Conservation (phyloP, 2,329 filamentous ascomycete genomes). For the Thelonectria blattea region DNA sequence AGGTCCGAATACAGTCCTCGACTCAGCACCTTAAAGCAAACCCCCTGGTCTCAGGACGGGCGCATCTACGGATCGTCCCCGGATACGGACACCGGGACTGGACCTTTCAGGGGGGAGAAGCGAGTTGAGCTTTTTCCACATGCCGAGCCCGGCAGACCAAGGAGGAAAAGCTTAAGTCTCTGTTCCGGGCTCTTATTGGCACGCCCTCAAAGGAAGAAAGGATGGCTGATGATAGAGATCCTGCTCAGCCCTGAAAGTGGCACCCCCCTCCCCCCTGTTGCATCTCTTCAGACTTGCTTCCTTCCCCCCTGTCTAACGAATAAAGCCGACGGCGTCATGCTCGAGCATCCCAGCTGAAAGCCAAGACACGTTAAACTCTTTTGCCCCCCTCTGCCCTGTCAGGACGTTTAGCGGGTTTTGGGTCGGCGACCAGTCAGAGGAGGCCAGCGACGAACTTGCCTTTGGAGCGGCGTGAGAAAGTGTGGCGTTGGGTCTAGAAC, state of each 20-base stretch:
- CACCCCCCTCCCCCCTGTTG: slow-evolving; percentile 7
- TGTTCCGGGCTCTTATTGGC: not conserved
- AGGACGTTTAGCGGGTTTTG: slow-evolving; percentile 5
- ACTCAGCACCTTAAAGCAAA: too few species aligned
- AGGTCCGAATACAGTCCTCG: too few species aligned
- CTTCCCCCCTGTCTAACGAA: too few species aligned
- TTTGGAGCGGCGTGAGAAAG: slow-evolving; percentile 21
- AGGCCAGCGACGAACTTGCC: slow-evolving; percentile 16
- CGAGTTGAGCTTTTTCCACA: not conserved
- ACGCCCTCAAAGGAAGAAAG: slow-evolving; percentile 7
- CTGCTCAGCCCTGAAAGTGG: slow-evolving; percentile 31
- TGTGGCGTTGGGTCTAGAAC: slow-evolving; percentile 34
- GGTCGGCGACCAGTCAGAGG: slow-evolving; percentile 17
- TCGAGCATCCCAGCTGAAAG: not conserved
- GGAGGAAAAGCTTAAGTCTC: not conserved
- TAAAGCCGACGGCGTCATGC: too few species aligned
- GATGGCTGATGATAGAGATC: not conserved
- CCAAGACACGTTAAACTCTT: not conserved
- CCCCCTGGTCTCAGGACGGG: too few species aligned
- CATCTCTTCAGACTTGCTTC: not conserved
- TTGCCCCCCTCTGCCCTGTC: not conserved
- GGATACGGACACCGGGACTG: too few species aligned
- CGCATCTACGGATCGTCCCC: too few species aligned
- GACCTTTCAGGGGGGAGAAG: too few species aligned
- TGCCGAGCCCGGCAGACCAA: not conserved